Evolutionary conservation across 2,329 filamentous ascomycete genomes (phyloP).

Genomic region (Chrysoporthe deuterocubensis): DNA sequence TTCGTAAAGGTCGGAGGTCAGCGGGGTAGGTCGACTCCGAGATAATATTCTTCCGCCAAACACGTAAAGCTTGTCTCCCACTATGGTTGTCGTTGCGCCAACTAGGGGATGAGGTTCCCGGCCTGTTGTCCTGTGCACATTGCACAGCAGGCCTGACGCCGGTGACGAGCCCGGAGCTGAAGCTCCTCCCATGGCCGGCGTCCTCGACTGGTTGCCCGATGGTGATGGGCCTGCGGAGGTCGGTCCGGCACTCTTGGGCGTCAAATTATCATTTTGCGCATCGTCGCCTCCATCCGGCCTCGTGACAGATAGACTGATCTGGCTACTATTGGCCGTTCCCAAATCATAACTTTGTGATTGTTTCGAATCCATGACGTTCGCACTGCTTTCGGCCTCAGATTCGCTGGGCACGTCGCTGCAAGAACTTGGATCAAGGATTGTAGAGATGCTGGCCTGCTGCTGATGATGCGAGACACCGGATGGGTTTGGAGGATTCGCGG

Average conservation of each 20-base stretch:
- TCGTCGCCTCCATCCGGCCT: slow-evolving; percentile 53
- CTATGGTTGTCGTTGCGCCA: slow-evolving; percentile 90
- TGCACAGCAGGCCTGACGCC: slow-evolving; percentile 67
- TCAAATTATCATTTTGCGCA: slow-evolving; percentile 49
- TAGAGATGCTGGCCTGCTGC: slow-evolving; percentile 36
- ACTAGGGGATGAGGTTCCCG: slow-evolving; percentile 89
- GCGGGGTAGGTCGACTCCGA: slow-evolving; percentile 73
- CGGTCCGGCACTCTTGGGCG: slow-evolving; percentile 57
- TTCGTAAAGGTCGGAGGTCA: slow-evolving; percentile 92
- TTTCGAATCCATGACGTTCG: slow-evolving; percentile 55
- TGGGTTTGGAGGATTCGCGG: slow-evolving; percentile 32
- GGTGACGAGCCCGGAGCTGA: slow-evolving; percentile 32
- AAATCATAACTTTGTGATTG: slow-evolving; percentile 39
- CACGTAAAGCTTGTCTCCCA: slow-evolving; percentile 95
- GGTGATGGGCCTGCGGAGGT: slow-evolving; percentile 62
- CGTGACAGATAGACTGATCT: slow-evolving; percentile 42
- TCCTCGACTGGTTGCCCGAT: slow-evolving; percentile 47
- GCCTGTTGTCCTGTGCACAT: slow-evolving; percentile 84
- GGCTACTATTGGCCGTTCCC: slow-evolving; percentile 48
- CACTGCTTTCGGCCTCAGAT: slow-evolving; percentile 45
- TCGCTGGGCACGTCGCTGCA: slow-evolving; percentile 27
- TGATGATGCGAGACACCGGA: slow-evolving; percentile 24
- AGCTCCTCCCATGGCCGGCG: slow-evolving; percentile 46
- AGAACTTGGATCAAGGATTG: slow-evolving; percentile 41
- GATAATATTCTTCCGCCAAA: slow-evolving; percentile 92